Evolutionary conservation across 805 yeast species (phyloP).

Genomic region (Metschnikowia amazonensis): DNA sequence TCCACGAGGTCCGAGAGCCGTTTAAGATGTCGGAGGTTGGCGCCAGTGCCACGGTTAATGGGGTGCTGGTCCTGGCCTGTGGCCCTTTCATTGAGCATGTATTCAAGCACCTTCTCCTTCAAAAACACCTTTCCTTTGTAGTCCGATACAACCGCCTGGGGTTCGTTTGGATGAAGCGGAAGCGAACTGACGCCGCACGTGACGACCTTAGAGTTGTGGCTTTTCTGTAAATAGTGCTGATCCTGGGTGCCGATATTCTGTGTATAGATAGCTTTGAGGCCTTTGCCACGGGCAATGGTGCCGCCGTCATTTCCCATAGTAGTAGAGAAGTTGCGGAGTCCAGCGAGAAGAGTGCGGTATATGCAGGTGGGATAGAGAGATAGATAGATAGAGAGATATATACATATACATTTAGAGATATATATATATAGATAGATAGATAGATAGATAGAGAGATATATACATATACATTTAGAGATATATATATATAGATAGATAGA

Average conservation of each 20-base stretch:
- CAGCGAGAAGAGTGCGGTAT: neutral
- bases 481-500: too few relatives aligned
- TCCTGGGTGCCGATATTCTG: slow-evolving; percentile 15
- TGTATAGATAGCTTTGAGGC: slow-evolving; percentile 34
- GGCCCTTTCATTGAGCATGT: slow-evolving; percentile 37
- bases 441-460: too few relatives aligned
- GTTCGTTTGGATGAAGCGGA: slow-evolving; percentile 30
- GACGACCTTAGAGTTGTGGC: slow-evolving; percentile 33
- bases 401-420: too few relatives aligned
- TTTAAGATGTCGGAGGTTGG: slow-evolving; percentile 7
- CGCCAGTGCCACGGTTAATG: too few relatives aligned
- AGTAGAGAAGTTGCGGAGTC: neutral
- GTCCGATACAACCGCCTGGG: slow-evolving; percentile 60
- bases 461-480: too few relatives aligned
- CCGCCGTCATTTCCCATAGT: slow-evolving; percentile 63
- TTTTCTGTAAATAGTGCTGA: slow-evolving; percentile 15
- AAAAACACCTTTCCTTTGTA: slow-evolving; percentile 61
- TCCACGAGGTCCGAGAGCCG: slow-evolving; percentile 16
- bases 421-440: too few relatives aligned
- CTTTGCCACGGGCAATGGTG: slow-evolving; percentile 56
- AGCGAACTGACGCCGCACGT: slow-evolving; percentile 48
- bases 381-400: too few relatives aligned
- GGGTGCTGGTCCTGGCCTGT: too few relatives aligned
- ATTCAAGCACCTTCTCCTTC: slow-evolving; percentile 59
- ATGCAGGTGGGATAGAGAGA: neutral